Percentiles rank a stretch among this genome's conserved stretches.
These are phyloP conservation scores for Penicillium desertorum DNA, from an alignment of 495 filamentous ascomycete genomes.

Conservation along the genomic window DNA sequence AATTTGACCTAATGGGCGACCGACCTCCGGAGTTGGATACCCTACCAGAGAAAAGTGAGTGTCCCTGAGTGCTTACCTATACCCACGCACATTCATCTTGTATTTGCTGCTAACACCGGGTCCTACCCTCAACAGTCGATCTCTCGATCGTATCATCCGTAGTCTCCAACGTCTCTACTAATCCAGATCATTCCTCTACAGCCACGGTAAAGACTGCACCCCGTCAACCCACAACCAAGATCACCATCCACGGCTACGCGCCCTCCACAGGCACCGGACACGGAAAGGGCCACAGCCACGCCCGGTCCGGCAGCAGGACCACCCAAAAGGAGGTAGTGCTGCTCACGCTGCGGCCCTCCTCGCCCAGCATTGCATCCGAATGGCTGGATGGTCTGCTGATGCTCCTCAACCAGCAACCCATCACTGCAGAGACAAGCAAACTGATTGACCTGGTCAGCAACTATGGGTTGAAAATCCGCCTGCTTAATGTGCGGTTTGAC, in stretches of 20 bases:
- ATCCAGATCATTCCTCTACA: constrained; percentile 48
- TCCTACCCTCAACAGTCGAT: constrained; percentile 57
- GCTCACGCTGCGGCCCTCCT: constrained; percentile 77
- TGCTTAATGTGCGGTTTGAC: constrained; percentile 90
- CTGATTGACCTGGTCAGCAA: constrained; percentile 79
- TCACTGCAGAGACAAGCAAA: constrained; percentile 93
- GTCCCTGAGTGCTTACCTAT: not conserved
- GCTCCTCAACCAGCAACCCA: constrained; percentile 91
- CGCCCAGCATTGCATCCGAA: constrained; percentile 83
- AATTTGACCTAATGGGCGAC: constrained; percentile 67
- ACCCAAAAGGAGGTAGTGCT: constrained; percentile 60
- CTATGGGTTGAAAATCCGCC: constrained; percentile 88
- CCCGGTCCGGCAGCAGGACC: constrained; percentile 36
- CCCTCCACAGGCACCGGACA: constrained; percentile 30
- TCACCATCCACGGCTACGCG: constrained; percentile 81
- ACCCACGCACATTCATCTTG: not conserved
- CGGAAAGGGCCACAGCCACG: constrained; percentile 32
- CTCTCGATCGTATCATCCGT: constrained; percentile 87
- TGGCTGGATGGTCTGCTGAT: constrained; percentile 96
- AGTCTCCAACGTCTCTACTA: constrained; percentile 81
- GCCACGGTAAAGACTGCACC: constrained; percentile 54
- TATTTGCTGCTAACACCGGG: constrained; percentile 16
- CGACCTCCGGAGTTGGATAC: constrained; percentile 70
- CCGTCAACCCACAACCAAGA: constrained; percentile 70
- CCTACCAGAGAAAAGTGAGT: constrained; percentile 71